phyloP scores from a whole-genome alignment of 371 early-diverging fungal species.

The Funneliformis caledonium region DNA sequence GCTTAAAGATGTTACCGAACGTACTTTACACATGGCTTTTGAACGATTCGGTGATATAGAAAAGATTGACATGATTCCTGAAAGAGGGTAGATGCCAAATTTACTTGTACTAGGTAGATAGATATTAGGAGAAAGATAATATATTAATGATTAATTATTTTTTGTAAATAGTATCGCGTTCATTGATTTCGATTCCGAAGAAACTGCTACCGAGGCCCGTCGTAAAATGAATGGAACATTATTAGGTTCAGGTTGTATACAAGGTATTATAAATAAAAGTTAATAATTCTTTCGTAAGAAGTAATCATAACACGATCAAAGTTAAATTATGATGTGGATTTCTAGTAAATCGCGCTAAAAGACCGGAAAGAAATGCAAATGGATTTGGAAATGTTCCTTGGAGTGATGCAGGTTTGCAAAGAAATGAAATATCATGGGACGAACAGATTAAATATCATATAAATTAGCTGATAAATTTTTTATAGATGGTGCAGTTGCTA shows the following conservation, averaged over 20 bases:
- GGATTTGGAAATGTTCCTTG: slow-evolving; percentile 61
- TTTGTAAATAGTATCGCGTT: slow-evolving; percentile 51
- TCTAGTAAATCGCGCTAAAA: slow-evolving; percentile 57
- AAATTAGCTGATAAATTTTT: neutral
- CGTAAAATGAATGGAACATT: slow-evolving; percentile 53
- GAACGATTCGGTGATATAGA: slow-evolving; percentile 51
- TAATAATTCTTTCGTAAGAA: neutral
- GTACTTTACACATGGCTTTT: slow-evolving; percentile 49
- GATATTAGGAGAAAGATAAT: neutral
- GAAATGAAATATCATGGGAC: neutral
- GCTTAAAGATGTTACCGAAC: slow-evolving; percentile 47
- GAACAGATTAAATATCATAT: neutral
- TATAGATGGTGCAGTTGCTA: slow-evolving; percentile 39
- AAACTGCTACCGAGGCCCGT: slow-evolving; percentile 52
- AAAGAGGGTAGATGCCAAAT: slow-evolving; percentile 51
- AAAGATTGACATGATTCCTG: slow-evolving; percentile 52
- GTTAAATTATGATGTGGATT: too few species aligned
- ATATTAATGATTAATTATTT: neutral
- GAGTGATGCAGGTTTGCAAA: slow-evolving; percentile 54
- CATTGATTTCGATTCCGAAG: slow-evolving; percentile 52
- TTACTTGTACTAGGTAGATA: neutral
- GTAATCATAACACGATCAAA: neutral
- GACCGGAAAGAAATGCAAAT: slow-evolving; percentile 57
- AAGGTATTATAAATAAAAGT: slow-evolving; percentile 44
- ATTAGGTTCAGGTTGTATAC: slow-evolving; percentile 51